Conservation (phyloP, 1,139 yeast species). For the Saccharomycopsis hybrid region DNA sequence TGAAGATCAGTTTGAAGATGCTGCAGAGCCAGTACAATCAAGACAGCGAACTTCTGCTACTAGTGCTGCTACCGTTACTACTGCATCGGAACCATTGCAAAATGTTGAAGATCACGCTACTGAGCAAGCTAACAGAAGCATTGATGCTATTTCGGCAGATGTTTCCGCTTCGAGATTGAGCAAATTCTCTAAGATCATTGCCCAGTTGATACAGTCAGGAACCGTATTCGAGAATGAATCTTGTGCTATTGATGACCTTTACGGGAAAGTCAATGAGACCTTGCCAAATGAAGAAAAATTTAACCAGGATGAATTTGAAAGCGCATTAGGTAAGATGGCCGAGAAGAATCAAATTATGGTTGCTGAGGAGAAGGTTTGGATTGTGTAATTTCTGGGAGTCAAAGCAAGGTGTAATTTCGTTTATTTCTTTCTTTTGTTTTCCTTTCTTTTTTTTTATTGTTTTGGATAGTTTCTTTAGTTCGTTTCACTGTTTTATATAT, state of each 20-base stretch:
- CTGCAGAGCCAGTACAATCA: conserved; percentile 5
- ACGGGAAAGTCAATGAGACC: conserved; percentile 42
- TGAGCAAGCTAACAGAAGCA: conserved; percentile 2
- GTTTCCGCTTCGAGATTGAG: conserved; percentile 47
- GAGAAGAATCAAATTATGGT: conserved; percentile 52
- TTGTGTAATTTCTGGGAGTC: conserved; percentile 31
- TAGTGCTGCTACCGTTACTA: conserved; percentile 14
- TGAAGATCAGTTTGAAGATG: conserved; percentile 25
- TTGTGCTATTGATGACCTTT: conserved; percentile 40
- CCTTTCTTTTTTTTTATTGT: not conserved
- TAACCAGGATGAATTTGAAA: conserved; percentile 42
- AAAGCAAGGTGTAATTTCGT: not conserved
- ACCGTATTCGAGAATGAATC: conserved; percentile 42
- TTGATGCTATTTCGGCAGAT: conserved; percentile 25
- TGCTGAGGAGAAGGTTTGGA: conserved; percentile 59
- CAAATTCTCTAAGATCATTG: conserved; percentile 40
- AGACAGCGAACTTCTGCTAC: conserved; percentile 8
- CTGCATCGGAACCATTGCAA: conserved; percentile 19
- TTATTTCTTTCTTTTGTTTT: not conserved
- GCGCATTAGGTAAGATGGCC: conserved; percentile 48
- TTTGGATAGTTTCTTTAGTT: not conserved
- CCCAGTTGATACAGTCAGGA: conserved; percentile 41
- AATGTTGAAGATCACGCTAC: conserved; percentile 23
- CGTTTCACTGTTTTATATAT: conserved; percentile 1
- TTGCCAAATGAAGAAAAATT: conserved; percentile 60